A percentile compares a stretch with the other conserved stretches of the same genome.
phyloP scores from a whole-genome alignment of 306 rosid species.

The Heteromeles arbutifolia region DNA sequence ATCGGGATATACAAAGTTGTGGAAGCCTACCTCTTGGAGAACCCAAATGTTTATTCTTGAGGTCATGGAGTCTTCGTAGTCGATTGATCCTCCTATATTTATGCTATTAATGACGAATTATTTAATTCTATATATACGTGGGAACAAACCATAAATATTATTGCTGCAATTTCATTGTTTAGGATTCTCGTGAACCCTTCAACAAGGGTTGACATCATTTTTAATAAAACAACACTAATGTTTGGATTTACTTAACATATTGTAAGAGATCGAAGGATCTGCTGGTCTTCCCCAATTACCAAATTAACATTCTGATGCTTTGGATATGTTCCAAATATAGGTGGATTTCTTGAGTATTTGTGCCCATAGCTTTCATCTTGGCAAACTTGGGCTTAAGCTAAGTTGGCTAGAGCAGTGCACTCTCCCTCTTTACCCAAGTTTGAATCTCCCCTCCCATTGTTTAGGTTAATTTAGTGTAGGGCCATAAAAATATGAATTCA shows the following conservation, averaged over 20 bases:
- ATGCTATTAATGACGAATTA: neutral
- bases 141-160: neutral
- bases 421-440: too few relatives aligned
- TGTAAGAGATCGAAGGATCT: neutral
- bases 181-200: neutral
- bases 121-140: neutral
- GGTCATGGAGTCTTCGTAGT: neutral
- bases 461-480: neutral
- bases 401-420: too few relatives aligned
- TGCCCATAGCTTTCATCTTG: neutral
- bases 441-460: too few relatives aligned
- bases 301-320: too few relatives aligned
- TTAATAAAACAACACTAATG: neutral
- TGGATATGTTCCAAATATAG: neutral
- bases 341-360: neutral
- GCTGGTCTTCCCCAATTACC: too few relatives aligned
- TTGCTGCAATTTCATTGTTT: neutral
- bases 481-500: neutral
- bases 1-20: constrained; percentile 56
- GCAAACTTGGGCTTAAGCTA: neutral
- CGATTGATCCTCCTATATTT: neutral
- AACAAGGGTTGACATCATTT: neutral
- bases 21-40: constrained; percentile 53
- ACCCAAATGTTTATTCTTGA: constrained; percentile 56
- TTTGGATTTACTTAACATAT: neutral